A percentile compares a stretch with the other conserved stretches of the same genome.
These are phyloP conservation scores for Solanum tacnaense DNA, from an alignment of 257 asterid genomes.

Conservation along the genomic window DNA sequence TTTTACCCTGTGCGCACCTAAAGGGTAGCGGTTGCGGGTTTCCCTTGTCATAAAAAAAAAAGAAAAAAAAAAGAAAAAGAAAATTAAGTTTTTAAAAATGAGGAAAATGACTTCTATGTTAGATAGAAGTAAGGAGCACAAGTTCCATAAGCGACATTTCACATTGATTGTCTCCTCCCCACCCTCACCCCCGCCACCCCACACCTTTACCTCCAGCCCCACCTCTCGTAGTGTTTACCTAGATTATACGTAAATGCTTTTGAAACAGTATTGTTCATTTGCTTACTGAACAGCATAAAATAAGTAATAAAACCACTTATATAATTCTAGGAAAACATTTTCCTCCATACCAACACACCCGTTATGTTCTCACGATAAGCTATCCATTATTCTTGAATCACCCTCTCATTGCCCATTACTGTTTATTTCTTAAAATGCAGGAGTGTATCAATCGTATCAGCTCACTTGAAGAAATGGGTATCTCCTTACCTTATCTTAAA, in stretches of 20 bases:
- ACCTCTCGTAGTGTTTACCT: not conserved
- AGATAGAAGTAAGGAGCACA: not conserved
- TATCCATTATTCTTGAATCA: not conserved
- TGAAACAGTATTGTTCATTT: not conserved
- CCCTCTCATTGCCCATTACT: not conserved
- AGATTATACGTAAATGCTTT: not conserved
- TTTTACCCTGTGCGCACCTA: too few relatives aligned
- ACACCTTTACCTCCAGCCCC: not conserved
- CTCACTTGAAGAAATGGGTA: conserved; percentile 85
- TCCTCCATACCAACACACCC: not conserved
- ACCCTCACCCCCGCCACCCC: not conserved
- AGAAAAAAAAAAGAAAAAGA: not conserved
- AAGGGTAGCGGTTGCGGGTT: too few relatives aligned
- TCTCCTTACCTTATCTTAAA: not conserved
- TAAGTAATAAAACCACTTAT: not conserved
- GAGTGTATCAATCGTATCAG: conserved; percentile 84
- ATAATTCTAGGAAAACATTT: not conserved
- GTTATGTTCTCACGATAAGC: not conserved
- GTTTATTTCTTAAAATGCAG: conserved; percentile 31
- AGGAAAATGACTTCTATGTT: not conserved
- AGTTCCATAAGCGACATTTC: not conserved
- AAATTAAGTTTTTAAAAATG: not conserved
- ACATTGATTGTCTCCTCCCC: not conserved
- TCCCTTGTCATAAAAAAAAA: too few relatives aligned
- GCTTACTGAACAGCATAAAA: not conserved